Conservation (phyloP, 2,329 filamentous ascomycete species). For the Exophiala sp. region DNA sequence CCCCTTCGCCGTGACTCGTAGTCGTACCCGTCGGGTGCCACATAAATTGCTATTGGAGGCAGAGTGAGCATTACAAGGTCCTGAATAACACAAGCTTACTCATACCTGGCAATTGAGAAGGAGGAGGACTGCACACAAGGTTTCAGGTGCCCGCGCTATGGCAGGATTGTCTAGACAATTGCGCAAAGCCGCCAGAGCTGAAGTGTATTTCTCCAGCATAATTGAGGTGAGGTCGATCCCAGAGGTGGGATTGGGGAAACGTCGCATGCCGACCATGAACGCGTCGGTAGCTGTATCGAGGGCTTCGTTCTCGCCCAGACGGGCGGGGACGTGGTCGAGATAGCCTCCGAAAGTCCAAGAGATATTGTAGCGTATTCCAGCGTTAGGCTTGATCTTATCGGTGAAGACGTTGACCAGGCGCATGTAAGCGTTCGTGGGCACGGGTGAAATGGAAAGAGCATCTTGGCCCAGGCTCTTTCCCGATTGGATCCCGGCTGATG, state of each 20-base stretch:
- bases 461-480: background rate
- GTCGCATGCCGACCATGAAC: slow-evolving; percentile 29
- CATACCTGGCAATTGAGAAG: slow-evolving; percentile 32
- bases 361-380: slow-evolving; percentile 48
- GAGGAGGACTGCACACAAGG: slow-evolving; percentile 32
- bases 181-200: slow-evolving; percentile 28
- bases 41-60: slow-evolving; percentile 20
- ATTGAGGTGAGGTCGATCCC: slow-evolving; percentile 16
- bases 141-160: slow-evolving; percentile 27
- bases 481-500: background rate
- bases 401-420: slow-evolving; percentile 35
- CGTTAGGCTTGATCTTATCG: slow-evolving; percentile 34
- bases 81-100: background rate
- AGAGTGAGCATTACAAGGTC: background rate
- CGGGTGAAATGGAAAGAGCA: background rate
- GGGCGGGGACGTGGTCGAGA: slow-evolving; percentile 44
- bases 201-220: slow-evolving; percentile 32
- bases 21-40: slow-evolving; percentile 18
- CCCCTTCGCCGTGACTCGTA: slow-evolving; percentile 36
- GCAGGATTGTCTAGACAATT: slow-evolving; percentile 29
- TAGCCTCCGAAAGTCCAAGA: slow-evolving; percentile 47
- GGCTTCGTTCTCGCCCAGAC: slow-evolving; percentile 46
- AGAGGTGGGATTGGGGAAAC: slow-evolving; percentile 15
- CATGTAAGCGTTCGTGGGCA: slow-evolving; percentile 35
- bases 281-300: slow-evolving; percentile 38